phyloP scores from a whole-genome alignment of 768 basidiomycete genomes.

The Boletus coccyginus region DNA sequence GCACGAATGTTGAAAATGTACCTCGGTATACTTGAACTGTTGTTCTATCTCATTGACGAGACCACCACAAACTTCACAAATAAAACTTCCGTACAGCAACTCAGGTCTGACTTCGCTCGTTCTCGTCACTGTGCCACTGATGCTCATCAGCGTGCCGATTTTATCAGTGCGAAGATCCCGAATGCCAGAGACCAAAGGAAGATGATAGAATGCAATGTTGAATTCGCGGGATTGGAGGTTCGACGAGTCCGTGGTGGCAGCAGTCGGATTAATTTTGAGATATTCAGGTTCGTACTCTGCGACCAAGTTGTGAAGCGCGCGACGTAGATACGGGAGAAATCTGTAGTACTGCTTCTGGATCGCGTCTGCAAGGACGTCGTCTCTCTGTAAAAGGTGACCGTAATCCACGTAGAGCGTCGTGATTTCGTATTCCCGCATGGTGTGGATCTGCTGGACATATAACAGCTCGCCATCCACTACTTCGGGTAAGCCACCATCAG shows the following conservation, averaged over 20 bases:
- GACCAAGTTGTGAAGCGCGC: constrained; percentile 87
- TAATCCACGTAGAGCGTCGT: constrained; percentile 98
- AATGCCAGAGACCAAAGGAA: constrained; percentile 92
- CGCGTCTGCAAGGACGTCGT: constrained; percentile 91
- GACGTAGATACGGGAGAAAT: constrained; percentile 91
- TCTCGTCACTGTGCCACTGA: constrained; percentile 95
- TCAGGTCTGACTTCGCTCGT: constrained; percentile 98
- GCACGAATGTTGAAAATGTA: constrained; percentile 26
- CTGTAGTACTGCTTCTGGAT: constrained; percentile 96
- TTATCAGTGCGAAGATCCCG: constrained; percentile 90
- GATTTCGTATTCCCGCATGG: constrained; percentile 91
- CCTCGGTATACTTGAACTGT: constrained; percentile 99
- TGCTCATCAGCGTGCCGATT: constrained; percentile 92
- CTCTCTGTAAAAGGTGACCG: constrained; percentile 81
- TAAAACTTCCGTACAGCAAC: constrained; percentile 88
- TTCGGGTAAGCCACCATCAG: constrained; percentile 61
- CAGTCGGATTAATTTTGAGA: constrained; percentile 88
- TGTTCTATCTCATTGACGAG: constrained; percentile 93
- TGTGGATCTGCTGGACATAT: constrained; percentile 92
- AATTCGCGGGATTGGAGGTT: constrained; percentile 93
- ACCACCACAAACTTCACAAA: constrained; percentile 85
- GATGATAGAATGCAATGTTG: constrained; percentile 90
- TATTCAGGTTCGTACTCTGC: constrained; percentile 90
- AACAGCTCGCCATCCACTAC: constrained; percentile 60
- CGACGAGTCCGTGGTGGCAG: constrained; percentile 81